Evolutionary conservation across 495 filamentous ascomycete species (phyloP).

Genomic region (Penicillium paxilli): DNA sequence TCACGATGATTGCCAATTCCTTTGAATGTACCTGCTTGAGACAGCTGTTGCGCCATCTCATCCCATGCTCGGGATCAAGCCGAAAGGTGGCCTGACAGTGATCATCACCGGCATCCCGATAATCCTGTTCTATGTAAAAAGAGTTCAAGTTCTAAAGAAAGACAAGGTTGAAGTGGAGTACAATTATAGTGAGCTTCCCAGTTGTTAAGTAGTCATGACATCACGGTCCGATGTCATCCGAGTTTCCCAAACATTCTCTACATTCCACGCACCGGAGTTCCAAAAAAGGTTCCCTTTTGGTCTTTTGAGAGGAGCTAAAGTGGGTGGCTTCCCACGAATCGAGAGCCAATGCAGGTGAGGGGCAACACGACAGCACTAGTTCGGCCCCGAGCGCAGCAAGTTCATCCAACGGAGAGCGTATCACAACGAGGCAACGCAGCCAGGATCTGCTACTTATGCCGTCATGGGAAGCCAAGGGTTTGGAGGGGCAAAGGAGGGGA

Average conservation of each 20-base stretch:
- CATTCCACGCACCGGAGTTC: neutral
- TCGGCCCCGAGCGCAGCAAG: neutral
- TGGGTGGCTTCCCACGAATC: neutral
- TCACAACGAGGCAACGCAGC: neutral
- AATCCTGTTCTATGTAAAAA: neutral
- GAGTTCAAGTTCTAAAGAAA: too few species aligned
- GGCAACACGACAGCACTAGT: neutral
- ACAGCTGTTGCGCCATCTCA: neutral
- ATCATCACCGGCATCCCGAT: neutral
- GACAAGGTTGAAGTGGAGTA: too few species aligned
- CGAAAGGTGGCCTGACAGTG: neutral
- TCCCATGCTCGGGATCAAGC: neutral
- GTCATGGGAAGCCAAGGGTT: neutral
- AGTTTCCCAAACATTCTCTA: neutral
- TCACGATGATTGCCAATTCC: too few species aligned
- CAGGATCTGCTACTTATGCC: neutral
- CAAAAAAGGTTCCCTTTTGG: neutral
- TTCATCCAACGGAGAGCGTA: neutral
- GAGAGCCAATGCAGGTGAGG: neutral
- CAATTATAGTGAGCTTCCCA: neutral
- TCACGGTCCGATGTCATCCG: conserved; percentile 1
- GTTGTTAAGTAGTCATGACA: conserved; percentile 1
- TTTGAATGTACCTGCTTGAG: neutral
- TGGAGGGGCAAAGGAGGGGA: conserved; percentile 1
- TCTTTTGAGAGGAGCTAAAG: too few species aligned